Evolutionary conservation across 148 eudicot species (phyloP).

Genomic region (Rhododendron kiyosumense): DNA sequence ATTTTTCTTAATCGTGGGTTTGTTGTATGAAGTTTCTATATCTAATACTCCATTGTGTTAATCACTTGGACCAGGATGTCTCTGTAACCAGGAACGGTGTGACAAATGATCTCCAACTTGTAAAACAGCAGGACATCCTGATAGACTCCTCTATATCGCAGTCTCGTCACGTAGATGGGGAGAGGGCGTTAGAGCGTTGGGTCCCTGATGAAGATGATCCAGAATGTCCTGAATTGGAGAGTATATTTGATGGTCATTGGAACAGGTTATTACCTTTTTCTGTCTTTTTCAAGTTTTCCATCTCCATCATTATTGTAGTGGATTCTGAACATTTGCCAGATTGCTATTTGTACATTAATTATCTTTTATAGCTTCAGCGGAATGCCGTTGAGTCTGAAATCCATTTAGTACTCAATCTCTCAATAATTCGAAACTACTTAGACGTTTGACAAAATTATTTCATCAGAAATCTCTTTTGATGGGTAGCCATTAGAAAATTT

Average conservation of each 20-base stretch:
- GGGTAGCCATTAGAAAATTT: background rate
- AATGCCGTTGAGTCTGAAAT: background rate
- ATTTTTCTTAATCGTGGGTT: background rate
- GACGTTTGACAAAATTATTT: background rate
- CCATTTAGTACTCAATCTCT: background rate
- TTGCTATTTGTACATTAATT: background rate
- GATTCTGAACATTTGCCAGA: background rate
- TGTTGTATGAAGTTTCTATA: background rate
- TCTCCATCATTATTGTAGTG: background rate
- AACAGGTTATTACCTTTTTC: slow-evolving; percentile 48
- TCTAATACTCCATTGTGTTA: slow-evolving; percentile 5
- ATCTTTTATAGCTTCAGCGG: background rate
- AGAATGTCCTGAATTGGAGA: slow-evolving; percentile 68
- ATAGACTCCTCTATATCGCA: slow-evolving; percentile 86
- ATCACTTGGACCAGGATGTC: slow-evolving; percentile 53
- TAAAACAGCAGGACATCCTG: slow-evolving; percentile 70
- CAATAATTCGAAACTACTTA: background rate
- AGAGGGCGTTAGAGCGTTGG: slow-evolving; percentile 86
- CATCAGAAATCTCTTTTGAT: background rate
- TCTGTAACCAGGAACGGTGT: slow-evolving; percentile 61
- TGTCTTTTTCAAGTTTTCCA: background rate
- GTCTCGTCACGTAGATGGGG: slow-evolving; percentile 61
- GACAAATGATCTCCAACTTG: slow-evolving; percentile 53
- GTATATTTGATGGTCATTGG: slow-evolving; percentile 74
- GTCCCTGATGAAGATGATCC: slow-evolving; percentile 74